phyloP scores from a whole-genome alignment of 805 yeast species.

The Brettanomyces custersianus region DNA sequence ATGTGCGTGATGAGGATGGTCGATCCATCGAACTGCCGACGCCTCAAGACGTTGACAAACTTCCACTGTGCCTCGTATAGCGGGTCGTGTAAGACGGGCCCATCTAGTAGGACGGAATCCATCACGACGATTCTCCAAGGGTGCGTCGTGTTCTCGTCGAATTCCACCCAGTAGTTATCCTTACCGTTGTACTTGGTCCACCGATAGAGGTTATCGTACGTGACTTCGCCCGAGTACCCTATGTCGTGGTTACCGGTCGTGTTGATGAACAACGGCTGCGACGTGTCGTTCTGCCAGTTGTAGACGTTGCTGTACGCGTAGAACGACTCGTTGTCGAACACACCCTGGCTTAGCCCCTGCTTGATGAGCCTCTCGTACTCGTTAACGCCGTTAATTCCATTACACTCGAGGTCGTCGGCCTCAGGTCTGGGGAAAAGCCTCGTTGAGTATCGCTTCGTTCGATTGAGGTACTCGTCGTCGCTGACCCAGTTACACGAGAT shows the following conservation, averaged over 20 bases:
- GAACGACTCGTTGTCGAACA: slow-evolving; percentile 17
- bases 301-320: slow-evolving; percentile 52
- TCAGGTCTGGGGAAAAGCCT: slow-evolving; percentile 55
- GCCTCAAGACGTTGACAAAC: slow-evolving; percentile 54
- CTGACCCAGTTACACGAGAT: slow-evolving; percentile 92
- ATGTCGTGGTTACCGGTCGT: slow-evolving; percentile 93
- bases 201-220: slow-evolving; percentile 81
- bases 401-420: slow-evolving; percentile 33
- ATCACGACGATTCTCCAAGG: slow-evolving; percentile 89
- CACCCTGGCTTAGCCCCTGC: slow-evolving; percentile 22
- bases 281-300: slow-evolving; percentile 47
- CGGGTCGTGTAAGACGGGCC: slow-evolving; percentile 75
- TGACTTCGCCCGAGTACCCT: slow-evolving; percentile 96
- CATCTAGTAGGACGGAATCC: slow-evolving; percentile 77
- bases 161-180: slow-evolving; percentile 74
- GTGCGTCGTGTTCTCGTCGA: slow-evolving; percentile 48
- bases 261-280: slow-evolving; percentile 65
- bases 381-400: slow-evolving; percentile 41
- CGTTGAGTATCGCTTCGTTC: slow-evolving; percentile 66
- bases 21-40: slow-evolving; percentile 57
- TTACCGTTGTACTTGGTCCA: slow-evolving; percentile 69
- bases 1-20: slow-evolving; percentile 83
- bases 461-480: slow-evolving; percentile 77
- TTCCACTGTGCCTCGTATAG: slow-evolving; percentile 61
- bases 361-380: slow-evolving; percentile 29